Base-by-base conservation (phyloP, 495 filamentous ascomycete genomes). In the Daldinia decipiens region DNA sequence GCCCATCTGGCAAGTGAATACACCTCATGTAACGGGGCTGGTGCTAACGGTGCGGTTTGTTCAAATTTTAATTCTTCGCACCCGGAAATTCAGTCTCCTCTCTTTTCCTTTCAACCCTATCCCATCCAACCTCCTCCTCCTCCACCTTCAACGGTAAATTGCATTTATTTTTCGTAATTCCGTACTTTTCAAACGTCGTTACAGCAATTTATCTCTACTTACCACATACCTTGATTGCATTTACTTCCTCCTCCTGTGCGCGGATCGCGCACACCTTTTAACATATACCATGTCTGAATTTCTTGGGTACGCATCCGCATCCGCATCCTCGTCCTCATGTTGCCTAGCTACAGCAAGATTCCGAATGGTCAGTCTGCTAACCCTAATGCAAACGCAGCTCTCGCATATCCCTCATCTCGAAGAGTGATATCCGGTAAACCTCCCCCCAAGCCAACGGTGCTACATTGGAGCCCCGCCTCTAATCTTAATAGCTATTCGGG, bases 351-450 rank as follows among this genome's bases (percentile, higher is more conserved):
- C 7, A 17, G 40, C 17, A 9, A 21, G 19, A 24, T 24, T 0
- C 21, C 19, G 4, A 47, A 47, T 47, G 0, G 4, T 24, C 32
- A 34, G 31, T 13, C 31, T 68, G 56, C 80, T 81, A 65, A 81
- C 43, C 38, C 47, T 24, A 6, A 31, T 45, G 38, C 36, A 45
- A 66, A 32, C 26, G 1, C 26, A 93, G 92, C 71, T 85, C 91
- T 59, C 86, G 89, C 57, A 95, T 95, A 80, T 93, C 91, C 34
- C 84, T 99, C 80, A 94, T 99, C 81, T 98, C 96, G 19, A 96
- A 93, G 82, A 96, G 94, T 79, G 93, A 98, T 80, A 98, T 99
- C 81, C 92, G 93, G 92, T 96, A 83, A 68, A 89, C 29, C 61
- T 65, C 27, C 69, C 63, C 58, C 63, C 39, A 61, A 2, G 21